Evolutionary conservation across 2,329 filamentous ascomycete genomes (phyloP).

Genomic region (Dendrostoma leiphaemia): DNA sequence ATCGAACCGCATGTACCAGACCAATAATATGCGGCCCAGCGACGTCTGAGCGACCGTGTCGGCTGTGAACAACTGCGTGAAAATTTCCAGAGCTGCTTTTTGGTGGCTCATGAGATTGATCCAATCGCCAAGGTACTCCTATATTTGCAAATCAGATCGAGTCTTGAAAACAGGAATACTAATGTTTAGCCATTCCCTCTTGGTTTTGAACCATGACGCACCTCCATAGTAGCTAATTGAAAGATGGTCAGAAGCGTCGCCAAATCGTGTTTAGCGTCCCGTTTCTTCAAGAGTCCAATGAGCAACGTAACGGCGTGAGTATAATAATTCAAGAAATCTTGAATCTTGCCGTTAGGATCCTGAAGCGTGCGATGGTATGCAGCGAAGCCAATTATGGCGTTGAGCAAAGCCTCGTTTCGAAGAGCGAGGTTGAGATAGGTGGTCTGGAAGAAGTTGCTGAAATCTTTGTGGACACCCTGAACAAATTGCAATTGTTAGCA

Average conservation of each 20-base stretch:
- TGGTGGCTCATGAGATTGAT: conserved; percentile 91
- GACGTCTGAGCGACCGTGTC: conserved; percentile 70
- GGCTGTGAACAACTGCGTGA: conserved; percentile 75
- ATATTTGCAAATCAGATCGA: conserved; percentile 17
- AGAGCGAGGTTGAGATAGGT: conserved; percentile 71
- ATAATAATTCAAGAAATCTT: conserved; percentile 85
- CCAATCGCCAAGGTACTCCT: conserved; percentile 97
- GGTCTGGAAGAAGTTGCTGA: conserved; percentile 69
- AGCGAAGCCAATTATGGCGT: conserved; percentile 83
- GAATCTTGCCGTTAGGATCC: conserved; percentile 69
- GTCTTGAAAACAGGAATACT: too few species aligned
- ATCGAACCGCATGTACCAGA: conserved; percentile 92
- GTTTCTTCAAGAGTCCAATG: conserved; percentile 66
- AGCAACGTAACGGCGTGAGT: conserved; percentile 81
- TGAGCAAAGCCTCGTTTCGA: conserved; percentile 74
- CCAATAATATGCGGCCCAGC: conserved; percentile 69
- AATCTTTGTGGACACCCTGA: conserved; percentile 69
- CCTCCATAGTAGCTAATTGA: conserved; percentile 91
- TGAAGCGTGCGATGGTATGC: conserved; percentile 80
- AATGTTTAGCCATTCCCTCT: too few species aligned
- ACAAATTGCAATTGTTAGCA: too few species aligned
- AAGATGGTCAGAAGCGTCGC: conserved; percentile 83
- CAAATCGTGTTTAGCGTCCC: conserved; percentile 63
- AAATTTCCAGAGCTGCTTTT: conserved; percentile 79
- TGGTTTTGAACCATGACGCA: conserved; percentile 34